Evolutionary conservation across 768 basidiomycete species (phyloP).

Genomic region (Phylloporus arenicola): DNA sequence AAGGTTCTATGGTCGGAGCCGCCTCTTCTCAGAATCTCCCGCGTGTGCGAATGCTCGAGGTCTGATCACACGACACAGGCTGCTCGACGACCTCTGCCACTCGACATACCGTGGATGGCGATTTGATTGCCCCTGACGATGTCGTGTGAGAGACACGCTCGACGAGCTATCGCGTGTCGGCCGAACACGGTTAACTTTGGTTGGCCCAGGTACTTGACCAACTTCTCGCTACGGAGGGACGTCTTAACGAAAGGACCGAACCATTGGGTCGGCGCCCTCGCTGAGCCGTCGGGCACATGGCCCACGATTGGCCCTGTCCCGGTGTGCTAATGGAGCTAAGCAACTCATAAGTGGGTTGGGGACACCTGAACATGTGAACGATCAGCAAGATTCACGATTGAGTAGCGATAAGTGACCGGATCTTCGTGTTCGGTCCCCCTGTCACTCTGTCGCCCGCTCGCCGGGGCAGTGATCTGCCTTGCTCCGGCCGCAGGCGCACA

Average conservation of each 20-base stretch:
- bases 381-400: constrained; percentile 14
- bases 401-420: constrained; percentile 1
- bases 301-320: background rate
- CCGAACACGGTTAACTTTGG: background rate
- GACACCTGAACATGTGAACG: constrained; percentile 3
- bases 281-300: background rate
- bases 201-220: background rate
- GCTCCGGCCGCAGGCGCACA: background rate
- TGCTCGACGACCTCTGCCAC: background rate
- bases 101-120: background rate
- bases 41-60: constrained; percentile 1
- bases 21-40: background rate
- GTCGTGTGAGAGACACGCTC: background rate
- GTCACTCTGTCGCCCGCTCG: constrained; percentile 1
- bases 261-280: background rate
- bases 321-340: background rate
- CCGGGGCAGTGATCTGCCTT: background rate
- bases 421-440: constrained; percentile 14
- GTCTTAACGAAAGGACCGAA: background rate
- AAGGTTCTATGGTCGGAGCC: background rate
- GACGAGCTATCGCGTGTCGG: background rate
- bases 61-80: background rate
- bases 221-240: background rate
- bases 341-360: background rate
- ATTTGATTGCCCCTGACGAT: background rate